phyloP scores from a whole-genome alignment of 1,284 basidiomycete genomes.

The Neonothopanus nambi region DNA sequence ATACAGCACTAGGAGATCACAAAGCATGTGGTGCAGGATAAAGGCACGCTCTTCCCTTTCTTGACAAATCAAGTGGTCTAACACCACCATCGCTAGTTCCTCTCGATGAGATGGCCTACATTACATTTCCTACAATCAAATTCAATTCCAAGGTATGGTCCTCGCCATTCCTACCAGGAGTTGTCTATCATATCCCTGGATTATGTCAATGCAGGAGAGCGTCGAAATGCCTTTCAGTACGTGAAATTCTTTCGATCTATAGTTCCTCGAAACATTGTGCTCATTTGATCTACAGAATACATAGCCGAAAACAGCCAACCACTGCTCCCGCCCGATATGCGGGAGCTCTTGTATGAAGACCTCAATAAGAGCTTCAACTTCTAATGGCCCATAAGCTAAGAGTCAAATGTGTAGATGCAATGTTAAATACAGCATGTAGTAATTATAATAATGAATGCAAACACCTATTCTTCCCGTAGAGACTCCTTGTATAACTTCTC shows the following conservation, averaged over 20 bases:
- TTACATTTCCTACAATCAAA: slow-evolving; percentile 70
- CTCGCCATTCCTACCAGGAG: not conserved
- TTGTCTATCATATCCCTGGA: not conserved
- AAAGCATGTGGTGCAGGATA: slow-evolving; percentile 83
- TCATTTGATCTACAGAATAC: slow-evolving; percentile 47
- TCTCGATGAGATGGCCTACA: slow-evolving; percentile 72
- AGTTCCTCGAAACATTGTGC: not conserved
- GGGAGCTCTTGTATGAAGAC: slow-evolving; percentile 79
- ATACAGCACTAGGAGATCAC: slow-evolving; percentile 95
- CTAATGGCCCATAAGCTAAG: slow-evolving; percentile 28
- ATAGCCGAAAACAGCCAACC: slow-evolving; percentile 59
- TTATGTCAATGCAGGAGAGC: slow-evolving; percentile 60
- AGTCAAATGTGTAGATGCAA: too few species aligned
- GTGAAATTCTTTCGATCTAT: slow-evolving; percentile 30
- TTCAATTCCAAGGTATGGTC: slow-evolving; percentile 59
- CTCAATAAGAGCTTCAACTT: slow-evolving; percentile 87
- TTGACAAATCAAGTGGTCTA: not conserved
- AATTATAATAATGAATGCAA: too few species aligned
- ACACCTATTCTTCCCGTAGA: too few species aligned
- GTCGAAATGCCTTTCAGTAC: slow-evolving; percentile 94
- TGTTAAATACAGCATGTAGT: too few species aligned
- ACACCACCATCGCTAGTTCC: slow-evolving; percentile 41
- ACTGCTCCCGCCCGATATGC: slow-evolving; percentile 88
- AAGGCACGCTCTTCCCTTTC: slow-evolving; percentile 42
- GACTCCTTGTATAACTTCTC: slow-evolving; percentile 95